Evolutionary conservation across 2,329 filamentous ascomycete genomes (phyloP).

Genomic region (Xylariaceae sp.): DNA sequence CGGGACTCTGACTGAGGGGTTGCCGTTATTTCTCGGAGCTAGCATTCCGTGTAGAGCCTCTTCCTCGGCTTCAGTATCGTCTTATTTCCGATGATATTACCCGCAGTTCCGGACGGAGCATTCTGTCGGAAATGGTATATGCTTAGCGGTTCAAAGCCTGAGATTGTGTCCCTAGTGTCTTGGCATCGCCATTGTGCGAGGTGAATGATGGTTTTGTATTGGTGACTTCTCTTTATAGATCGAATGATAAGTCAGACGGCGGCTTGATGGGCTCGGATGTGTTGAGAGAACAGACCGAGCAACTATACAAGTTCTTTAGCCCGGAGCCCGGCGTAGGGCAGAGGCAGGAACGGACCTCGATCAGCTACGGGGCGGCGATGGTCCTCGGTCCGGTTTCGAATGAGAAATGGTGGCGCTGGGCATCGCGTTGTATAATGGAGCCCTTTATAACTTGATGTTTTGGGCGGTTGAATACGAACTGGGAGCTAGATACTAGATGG

Average conservation of each 20-base stretch:
- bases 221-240: background rate
- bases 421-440: background rate
- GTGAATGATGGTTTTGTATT: background rate
- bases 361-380: conserved; percentile 2
- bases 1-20: conserved; percentile 1
- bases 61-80: conserved; percentile 7
- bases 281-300: background rate
- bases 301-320: background rate
- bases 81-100: conserved; percentile 5
- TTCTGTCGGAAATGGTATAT: background rate
- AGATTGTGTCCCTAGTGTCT: too few relatives aligned
- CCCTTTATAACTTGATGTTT: too few relatives aligned
- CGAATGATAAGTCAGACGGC: background rate
- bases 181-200: too few relatives aligned
- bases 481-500: too few relatives aligned
- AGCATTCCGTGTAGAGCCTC: conserved; percentile 11
- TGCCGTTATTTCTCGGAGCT: conserved; percentile 14
- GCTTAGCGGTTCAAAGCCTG: background rate
- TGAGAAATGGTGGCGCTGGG: background rate
- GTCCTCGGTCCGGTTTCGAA: background rate
- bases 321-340: background rate
- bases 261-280: background rate
- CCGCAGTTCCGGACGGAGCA: conserved; percentile 1
- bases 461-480: too few relatives aligned
- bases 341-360: background rate